phyloP scores from a whole-genome alignment of 257 asterid species.

The Solanum pennellii region DNA sequence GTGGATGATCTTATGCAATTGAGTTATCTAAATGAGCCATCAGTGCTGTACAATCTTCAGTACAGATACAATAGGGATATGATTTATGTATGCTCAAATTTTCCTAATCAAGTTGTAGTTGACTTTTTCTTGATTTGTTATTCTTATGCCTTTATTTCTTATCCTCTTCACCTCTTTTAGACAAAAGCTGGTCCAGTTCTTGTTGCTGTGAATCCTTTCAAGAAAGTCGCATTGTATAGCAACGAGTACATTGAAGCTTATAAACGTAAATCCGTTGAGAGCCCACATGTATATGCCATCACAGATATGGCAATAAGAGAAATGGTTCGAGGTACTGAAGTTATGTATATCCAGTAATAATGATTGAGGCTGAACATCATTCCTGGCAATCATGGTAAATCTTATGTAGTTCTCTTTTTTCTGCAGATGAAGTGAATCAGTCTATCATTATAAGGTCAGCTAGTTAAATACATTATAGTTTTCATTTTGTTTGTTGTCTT shows the following conservation, averaged over 20 bases:
- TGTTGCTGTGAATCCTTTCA: constrained; percentile 93
- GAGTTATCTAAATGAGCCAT: constrained; percentile 91
- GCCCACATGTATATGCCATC: constrained; percentile 94
- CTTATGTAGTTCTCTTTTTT: constrained; percentile 13
- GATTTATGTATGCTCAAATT: constrained; percentile 63
- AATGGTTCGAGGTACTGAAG: constrained; percentile 79
- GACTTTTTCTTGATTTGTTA: constrained; percentile 3
- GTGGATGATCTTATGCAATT: constrained; percentile 98
- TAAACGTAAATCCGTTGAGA: constrained; percentile 54
- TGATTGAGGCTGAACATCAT: not conserved
- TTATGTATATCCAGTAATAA: not conserved
- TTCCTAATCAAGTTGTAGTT: constrained; percentile 1
- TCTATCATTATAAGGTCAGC: constrained; percentile 88
- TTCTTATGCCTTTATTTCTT: constrained; percentile 6
- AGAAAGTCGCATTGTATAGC: constrained; percentile 73
- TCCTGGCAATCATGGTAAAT: not conserved
- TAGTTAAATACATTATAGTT: constrained; percentile 10
- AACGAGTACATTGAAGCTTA: constrained; percentile 72
- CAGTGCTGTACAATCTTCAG: constrained; percentile 87
- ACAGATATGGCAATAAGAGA: constrained; percentile 94
- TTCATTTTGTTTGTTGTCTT: not conserved
- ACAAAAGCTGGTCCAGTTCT: constrained; percentile 98
- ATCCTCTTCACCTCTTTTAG: constrained; percentile 31
- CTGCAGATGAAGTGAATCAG: constrained; percentile 98
- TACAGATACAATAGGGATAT: constrained; percentile 73